A percentile compares a stretch with the other conserved stretches of the same genome.
Conservation (phyloP, 2,329 filamentous ascomycete species). For the Myriosclerotinia scirpicola region DNA sequence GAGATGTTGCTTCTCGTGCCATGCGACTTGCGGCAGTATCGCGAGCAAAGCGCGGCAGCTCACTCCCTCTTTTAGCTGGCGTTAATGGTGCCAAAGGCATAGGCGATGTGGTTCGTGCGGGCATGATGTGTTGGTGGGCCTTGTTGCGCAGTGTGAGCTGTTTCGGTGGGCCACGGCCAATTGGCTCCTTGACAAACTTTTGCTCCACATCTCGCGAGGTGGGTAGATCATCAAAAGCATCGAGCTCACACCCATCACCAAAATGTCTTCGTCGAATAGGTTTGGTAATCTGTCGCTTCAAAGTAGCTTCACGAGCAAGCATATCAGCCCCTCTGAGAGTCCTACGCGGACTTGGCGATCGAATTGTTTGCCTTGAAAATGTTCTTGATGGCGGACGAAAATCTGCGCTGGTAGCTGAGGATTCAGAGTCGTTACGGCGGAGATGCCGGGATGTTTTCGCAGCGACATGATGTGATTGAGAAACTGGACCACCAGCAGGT, state of each 20-base stretch:
- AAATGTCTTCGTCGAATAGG: conserved; percentile 72
- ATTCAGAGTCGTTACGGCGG: conserved; percentile 81
- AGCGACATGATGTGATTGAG: conserved; percentile 75
- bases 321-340: conserved; percentile 47
- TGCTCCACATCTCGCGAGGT: conserved; percentile 82
- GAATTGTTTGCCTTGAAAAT: conserved; percentile 57
- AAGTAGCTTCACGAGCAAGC: conserved; percentile 46
- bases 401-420: conserved; percentile 58
- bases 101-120: conserved; percentile 54
- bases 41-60: conserved; percentile 61
- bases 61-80: conserved; percentile 44
- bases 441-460: conserved; percentile 70
- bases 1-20: conserved; percentile 61
- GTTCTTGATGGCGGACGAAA: conserved; percentile 57
- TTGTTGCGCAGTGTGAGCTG: conserved; percentile 55
- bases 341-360: conserved; percentile 56
- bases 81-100: conserved; percentile 59
- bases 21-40: conserved; percentile 66
- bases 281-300: conserved; percentile 71
- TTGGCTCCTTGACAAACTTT: conserved; percentile 77
- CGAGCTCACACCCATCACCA: conserved; percentile 89
- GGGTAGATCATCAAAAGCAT: conserved; percentile 90
- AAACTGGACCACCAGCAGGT: conserved; percentile 70
- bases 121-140: conserved; percentile 55
- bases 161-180: conserved; percentile 66